phyloP scores from a whole-genome alignment of 768 basidiomycete species.

The Leucocoprinus leucothites region DNA sequence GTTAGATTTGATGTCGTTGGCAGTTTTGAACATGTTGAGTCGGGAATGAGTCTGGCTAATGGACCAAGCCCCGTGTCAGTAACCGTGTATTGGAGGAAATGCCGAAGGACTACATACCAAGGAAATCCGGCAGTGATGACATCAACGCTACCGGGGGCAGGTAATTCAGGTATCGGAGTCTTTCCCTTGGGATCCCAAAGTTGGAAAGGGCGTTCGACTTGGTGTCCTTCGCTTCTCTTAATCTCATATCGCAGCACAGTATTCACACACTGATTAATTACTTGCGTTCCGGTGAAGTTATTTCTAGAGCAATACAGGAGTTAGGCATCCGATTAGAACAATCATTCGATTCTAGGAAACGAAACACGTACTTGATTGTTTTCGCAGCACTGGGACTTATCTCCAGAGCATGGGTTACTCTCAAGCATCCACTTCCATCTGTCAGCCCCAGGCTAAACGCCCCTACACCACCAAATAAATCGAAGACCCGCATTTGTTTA shows the following conservation, averaged over 20 bases:
- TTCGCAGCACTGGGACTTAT: constrained; percentile 72
- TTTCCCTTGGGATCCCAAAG: constrained; percentile 30
- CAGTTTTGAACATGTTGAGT: constrained; percentile 68
- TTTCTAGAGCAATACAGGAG: constrained; percentile 32
- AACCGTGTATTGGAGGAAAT: too few species aligned
- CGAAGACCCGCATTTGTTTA: constrained; percentile 32
- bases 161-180: constrained; percentile 39
- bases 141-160: constrained; percentile 52
- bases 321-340: not conserved
- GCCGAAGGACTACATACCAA: constrained; percentile 45
- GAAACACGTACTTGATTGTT: constrained; percentile 51
- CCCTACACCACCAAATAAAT: constrained; percentile 54
- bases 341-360: not conserved
- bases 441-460: constrained; percentile 62
- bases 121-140: constrained; percentile 72
- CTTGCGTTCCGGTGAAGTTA: constrained; percentile 47
- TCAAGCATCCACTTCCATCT: constrained; percentile 47
- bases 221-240: constrained; percentile 43
- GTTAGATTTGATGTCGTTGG: constrained; percentile 65
- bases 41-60: constrained; percentile 74
- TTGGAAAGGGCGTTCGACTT: constrained; percentile 36
- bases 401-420: constrained; percentile 66
- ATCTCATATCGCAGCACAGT: constrained; percentile 55
- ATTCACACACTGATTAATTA: constrained; percentile 76
- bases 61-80: not conserved